A percentile compares a stretch with the other conserved stretches of the same genome.
Evolutionary conservation across 208 protist species (phyloP).

Genomic region (Tetramitus jugosus): DNA sequence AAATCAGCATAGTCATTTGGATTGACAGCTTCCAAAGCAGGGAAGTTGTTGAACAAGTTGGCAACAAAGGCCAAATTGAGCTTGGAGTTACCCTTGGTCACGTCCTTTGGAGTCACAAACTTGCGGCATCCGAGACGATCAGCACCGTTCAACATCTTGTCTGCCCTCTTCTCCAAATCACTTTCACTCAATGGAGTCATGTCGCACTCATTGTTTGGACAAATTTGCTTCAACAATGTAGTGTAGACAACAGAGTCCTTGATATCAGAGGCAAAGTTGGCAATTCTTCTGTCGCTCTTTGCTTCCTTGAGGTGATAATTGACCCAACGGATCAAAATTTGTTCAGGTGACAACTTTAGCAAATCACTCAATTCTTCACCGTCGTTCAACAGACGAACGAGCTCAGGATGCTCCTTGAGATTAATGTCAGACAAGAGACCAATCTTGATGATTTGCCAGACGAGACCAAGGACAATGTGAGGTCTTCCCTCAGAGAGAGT

Average conservation of each 20-base stretch:
- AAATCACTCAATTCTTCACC: conserved; percentile 61
- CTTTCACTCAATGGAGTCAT: conserved; percentile 42
- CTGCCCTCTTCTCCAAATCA: conserved; percentile 47
- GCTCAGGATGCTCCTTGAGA: conserved; percentile 57
- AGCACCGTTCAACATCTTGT: conserved; percentile 55
- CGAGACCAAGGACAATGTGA: conserved; percentile 61
- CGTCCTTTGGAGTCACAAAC: conserved; percentile 54
- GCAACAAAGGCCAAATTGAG: conserved; percentile 71
- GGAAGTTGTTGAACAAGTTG: conserved; percentile 61
- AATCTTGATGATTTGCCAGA: conserved; percentile 75
- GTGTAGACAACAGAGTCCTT: conserved; percentile 40
- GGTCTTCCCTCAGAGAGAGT: conserved; percentile 47
- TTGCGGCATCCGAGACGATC: conserved; percentile 64
- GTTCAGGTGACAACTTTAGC: conserved; percentile 50
- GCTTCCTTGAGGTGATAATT: conserved; percentile 70
- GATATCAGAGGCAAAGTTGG: conserved; percentile 64
- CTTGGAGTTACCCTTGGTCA: conserved; percentile 52
- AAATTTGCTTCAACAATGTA: conserved; percentile 60
- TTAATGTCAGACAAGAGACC: conserved; percentile 56
- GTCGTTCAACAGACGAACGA: conserved; percentile 52
- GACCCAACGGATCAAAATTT: conserved; percentile 68
- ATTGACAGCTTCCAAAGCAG: conserved; percentile 34
- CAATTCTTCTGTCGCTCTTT: conserved; percentile 45
- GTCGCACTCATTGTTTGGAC: conserved; percentile 38
- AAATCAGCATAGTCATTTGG: conserved; percentile 30